Conservation (phyloP, 495 filamentous ascomycete species). For the Penicillium macrosclerotiorum region DNA sequence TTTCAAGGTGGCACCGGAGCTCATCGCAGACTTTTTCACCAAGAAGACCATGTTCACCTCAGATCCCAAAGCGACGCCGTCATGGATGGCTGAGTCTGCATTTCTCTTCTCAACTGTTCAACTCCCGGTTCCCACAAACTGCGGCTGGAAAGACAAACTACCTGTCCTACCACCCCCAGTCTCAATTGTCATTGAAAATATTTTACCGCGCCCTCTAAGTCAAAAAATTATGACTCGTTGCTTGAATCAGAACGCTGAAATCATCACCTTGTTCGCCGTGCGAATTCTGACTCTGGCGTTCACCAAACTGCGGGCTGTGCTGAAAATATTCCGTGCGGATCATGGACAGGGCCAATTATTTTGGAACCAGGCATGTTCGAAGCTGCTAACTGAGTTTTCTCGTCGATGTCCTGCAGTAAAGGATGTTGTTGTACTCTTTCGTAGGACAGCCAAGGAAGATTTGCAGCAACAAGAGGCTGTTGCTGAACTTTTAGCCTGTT, state of each 20-base stretch:
- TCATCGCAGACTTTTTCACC: conserved; percentile 81
- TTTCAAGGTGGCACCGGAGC: conserved; percentile 76
- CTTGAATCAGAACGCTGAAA: conserved; percentile 66
- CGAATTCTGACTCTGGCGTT: conserved; percentile 75
- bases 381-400: conserved; percentile 71
- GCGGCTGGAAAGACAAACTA: conserved; percentile 57
- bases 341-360: conserved; percentile 42
- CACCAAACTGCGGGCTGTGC: conserved; percentile 65
- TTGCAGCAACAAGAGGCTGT: conserved; percentile 74
- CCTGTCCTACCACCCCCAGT: conserved; percentile 67
- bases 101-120: conserved; percentile 78
- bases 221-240: conserved; percentile 75
- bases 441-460: conserved; percentile 62
- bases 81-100: conserved; percentile 90
- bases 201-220: conserved; percentile 79
- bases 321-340: conserved; percentile 38
- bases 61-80: conserved; percentile 85
- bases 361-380: conserved; percentile 64
- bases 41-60: conserved; percentile 77
- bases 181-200: conserved; percentile 74
- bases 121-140: conserved; percentile 66
- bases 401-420: conserved; percentile 75
- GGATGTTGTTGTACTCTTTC: conserved; percentile 68
- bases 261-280: conserved; percentile 80
- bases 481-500: conserved; percentile 69